Evolutionary conservation across 2,329 filamentous ascomycete species (phyloP).

Genomic region (Ampelomyces quisqualis): DNA sequence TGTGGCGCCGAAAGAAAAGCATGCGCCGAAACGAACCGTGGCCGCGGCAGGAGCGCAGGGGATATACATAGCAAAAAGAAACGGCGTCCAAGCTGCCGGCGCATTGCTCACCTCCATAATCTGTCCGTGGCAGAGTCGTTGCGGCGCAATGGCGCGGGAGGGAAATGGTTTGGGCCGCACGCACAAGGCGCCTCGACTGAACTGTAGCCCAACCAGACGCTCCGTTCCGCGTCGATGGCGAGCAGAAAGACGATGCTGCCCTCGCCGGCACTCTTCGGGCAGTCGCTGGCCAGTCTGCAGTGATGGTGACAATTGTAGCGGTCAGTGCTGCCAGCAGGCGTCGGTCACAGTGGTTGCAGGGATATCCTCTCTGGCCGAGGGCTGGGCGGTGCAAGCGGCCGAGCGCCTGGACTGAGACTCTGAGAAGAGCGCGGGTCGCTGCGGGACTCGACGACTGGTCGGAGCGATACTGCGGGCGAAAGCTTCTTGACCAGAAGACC

Average conservation of each 20-base stretch:
- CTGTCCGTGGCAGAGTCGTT: slow-evolving; percentile 25
- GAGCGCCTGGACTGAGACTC: too few species aligned
- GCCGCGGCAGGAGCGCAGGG: slow-evolving; percentile 12
- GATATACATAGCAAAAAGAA: slow-evolving; percentile 22
- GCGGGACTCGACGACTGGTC: slow-evolving; percentile 10
- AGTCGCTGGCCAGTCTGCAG: slow-evolving; percentile 2
- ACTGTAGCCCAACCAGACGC: slow-evolving; percentile 1
- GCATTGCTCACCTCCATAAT: slow-evolving; percentile 39
- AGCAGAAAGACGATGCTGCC: neutral
- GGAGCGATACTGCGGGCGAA: slow-evolving; percentile 15
- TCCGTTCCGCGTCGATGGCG: neutral
- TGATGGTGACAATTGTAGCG: slow-evolving; percentile 6
- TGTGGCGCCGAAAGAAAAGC: slow-evolving; percentile 4
- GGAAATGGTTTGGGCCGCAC: slow-evolving; percentile 23
- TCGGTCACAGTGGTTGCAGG: too few species aligned
- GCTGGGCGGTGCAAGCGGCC: slow-evolving; percentile 10
- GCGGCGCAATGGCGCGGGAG: slow-evolving; percentile 34
- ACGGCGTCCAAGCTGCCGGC: slow-evolving; percentile 9
- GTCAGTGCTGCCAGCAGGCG: slow-evolving; percentile 11
- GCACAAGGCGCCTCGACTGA: too few species aligned
- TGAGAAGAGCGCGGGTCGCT: slow-evolving; percentile 15
- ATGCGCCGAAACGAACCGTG: slow-evolving; percentile 9
- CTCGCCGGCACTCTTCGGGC: slow-evolving; percentile 4
- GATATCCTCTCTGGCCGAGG: slow-evolving; percentile 9
- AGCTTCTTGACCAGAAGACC: too few species aligned